Evolutionary conservation across 495 filamentous ascomycete species (phyloP).

Genomic region (Barbatosphaeria neglecta): DNA sequence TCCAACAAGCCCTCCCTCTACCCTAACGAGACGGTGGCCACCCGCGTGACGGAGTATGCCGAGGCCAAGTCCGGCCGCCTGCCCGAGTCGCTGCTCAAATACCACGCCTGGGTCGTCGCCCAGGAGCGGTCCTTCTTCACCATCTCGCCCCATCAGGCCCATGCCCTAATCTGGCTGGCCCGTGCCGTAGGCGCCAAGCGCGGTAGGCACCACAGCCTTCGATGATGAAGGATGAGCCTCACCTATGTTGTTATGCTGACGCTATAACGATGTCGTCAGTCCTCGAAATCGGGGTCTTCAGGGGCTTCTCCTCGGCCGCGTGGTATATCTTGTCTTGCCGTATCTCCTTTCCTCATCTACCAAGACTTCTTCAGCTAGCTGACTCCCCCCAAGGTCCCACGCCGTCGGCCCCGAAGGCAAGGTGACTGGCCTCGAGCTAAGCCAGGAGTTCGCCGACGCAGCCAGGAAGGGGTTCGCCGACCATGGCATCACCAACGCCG

Average conservation of each 20-base stretch:
- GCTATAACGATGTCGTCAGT: constrained; percentile 7
- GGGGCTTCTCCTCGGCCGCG: constrained; percentile 22
- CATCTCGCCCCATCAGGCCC: constrained; percentile 22
- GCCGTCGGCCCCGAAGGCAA: constrained; percentile 22
- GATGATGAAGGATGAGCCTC: too few relatives aligned
- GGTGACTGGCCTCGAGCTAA: constrained; percentile 23
- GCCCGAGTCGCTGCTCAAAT: constrained; percentile 14
- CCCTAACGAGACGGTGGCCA: constrained; percentile 15
- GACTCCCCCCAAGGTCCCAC: constrained; percentile 2
- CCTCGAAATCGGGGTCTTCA: constrained; percentile 25
- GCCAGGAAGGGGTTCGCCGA: constrained; percentile 14
- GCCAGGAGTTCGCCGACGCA: constrained; percentile 14
- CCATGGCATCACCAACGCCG: constrained; percentile 16
- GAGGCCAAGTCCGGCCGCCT: constrained; percentile 12
- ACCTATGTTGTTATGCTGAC: not conserved
- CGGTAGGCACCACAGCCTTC: constrained; percentile 8
- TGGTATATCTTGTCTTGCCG: constrained; percentile 6
- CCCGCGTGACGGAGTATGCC: constrained; percentile 16
- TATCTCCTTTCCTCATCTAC: not conserved
- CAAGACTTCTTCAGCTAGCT: not conserved
- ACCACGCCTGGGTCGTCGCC: constrained; percentile 15
- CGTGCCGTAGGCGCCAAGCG: constrained; percentile 21
- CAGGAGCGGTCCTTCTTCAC: constrained; percentile 16
- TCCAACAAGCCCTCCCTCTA: constrained; percentile 16
- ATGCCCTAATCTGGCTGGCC: constrained; percentile 17